Percentiles rank a stretch among this genome's conserved stretches.
phyloP scores from a whole-genome alignment of 306 rosid genomes.

The Arachis hypogaea region DNA sequence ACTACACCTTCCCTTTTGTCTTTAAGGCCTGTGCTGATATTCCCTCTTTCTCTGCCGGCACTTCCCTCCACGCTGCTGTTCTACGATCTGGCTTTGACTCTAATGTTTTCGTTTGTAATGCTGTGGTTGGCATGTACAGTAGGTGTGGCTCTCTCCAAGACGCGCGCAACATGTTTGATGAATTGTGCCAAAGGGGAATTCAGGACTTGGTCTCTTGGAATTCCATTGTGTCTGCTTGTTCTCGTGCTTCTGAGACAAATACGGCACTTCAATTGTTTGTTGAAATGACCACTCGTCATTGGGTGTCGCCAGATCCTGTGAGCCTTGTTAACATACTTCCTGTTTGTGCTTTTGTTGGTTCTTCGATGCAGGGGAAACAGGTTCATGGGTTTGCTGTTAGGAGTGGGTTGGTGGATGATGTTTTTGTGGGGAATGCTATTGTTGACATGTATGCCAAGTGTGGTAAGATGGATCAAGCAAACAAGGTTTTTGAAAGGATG shows the following conservation, averaged over 20 bases:
- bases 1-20: constrained; percentile 71
- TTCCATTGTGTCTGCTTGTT: constrained; percentile 65
- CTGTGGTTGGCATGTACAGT: constrained; percentile 76
- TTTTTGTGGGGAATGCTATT: constrained; percentile 79
- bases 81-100: constrained; percentile 54
- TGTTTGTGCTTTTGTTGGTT: constrained; percentile 61
- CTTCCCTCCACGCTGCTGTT: constrained; percentile 57
- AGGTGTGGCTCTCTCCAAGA: constrained; percentile 48
- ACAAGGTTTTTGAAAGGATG: constrained; percentile 68
- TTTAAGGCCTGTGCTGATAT: constrained; percentile 74
- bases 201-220: constrained; percentile 82
- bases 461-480: constrained; percentile 68
- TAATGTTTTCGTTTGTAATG: constrained; percentile 82
- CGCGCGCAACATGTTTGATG: constrained; percentile 71
- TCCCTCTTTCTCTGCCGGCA: constrained; percentile 44
- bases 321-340: constrained; percentile 81
- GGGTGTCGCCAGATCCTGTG: constrained; percentile 57
- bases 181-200: constrained; percentile 57
- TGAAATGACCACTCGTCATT: constrained; percentile 43
- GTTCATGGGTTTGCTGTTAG: constrained; percentile 68
- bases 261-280: constrained; percentile 54
- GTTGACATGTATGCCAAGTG: constrained; percentile 88
- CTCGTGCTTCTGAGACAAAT: constrained; percentile 43
- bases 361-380: constrained; percentile 57
- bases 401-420: constrained; percentile 69